Evolutionary conservation across 1,284 basidiomycete genomes (phyloP), one percentile per base, ranked within the genome.

Genomic region (Pholiota adiposa): DNA sequence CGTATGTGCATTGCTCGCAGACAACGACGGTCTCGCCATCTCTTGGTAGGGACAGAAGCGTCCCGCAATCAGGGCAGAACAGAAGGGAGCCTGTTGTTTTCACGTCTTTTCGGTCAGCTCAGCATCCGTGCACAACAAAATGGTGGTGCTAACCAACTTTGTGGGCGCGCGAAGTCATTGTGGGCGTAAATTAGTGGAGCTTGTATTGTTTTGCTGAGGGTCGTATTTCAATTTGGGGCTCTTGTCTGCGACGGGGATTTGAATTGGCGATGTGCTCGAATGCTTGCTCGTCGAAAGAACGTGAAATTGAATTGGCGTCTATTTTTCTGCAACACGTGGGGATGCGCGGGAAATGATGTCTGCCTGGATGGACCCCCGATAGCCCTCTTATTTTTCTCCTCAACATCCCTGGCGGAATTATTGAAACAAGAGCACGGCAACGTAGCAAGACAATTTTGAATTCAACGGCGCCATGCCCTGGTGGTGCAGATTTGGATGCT

Each of bases 21-120:
- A 77, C 81, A 44, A 98, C 92, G 36, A 83, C 79, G 56, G 84
- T 82, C 68, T 94, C 87, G 57, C 90, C 88, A 60, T 93, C 94
- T 62, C 80, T 79, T 0, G 97, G 96, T 21, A 96, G 78, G 66
- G 92, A 88, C 21, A 99, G 87, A 44, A 99, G 78, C 0, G 93
- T 96, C 16, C 95, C 95, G 70, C 97, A 99, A 61, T 88, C 84
- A 6, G 93, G 91, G 76, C 97, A 99, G 77, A 99, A 98, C 49
- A 98, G 81, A 25, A 98, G 81, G 4, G 96, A 96, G 55, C 97
- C 95, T 87, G 65, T 52, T 21, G 52, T 51, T n/a, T 65, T 57
- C 53, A 54, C 25, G 51, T 29, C 21, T 56, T 48, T 44, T 44
- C 52, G 27, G 57, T 59, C 29, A 60, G 50, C 29, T 16, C 7